A percentile compares a stretch with the other conserved stretches of the same genome.
Conservation (phyloP, 1,284 basidiomycete species). For the Hypsizygus ulmarius region DNA sequence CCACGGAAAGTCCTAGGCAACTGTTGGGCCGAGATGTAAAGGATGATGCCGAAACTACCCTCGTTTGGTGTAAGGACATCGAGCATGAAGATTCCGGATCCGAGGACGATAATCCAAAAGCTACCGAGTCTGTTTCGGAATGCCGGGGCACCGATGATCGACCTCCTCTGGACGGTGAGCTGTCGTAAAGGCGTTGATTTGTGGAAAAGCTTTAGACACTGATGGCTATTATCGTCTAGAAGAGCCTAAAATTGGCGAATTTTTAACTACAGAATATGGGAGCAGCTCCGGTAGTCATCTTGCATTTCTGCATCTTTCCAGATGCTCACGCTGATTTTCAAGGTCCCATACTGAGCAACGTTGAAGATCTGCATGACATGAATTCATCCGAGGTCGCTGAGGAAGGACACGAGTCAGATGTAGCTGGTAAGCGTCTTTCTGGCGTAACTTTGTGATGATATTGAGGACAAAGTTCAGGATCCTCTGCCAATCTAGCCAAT, state of each 20-base stretch:
- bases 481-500: conserved; percentile 7
- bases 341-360: conserved; percentile 3
- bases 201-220: background rate
- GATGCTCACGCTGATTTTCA: background rate
- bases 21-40: too few species aligned
- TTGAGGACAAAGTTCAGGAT: conserved; percentile 2
- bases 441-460: background rate
- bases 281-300: conserved; percentile 2
- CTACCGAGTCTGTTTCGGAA: too few species aligned
- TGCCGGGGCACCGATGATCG: too few species aligned
- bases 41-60: too few species aligned
- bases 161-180: too few species aligned
- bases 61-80: too few species aligned
- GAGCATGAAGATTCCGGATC: too few species aligned
- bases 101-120: too few species aligned
- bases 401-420: conserved; percentile 25
- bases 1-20: too few species aligned
- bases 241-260: background rate
- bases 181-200: too few species aligned
- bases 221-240: background rate
- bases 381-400: conserved; percentile 25
- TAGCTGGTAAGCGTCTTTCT: conserved; percentile 16
- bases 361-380: conserved; percentile 5
- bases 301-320: too few species aligned
- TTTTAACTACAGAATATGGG: background rate